These are phyloP conservation scores for Sophora flavescens DNA, from an alignment of 306 rosid genomes.

Conservation along the genomic window DNA sequence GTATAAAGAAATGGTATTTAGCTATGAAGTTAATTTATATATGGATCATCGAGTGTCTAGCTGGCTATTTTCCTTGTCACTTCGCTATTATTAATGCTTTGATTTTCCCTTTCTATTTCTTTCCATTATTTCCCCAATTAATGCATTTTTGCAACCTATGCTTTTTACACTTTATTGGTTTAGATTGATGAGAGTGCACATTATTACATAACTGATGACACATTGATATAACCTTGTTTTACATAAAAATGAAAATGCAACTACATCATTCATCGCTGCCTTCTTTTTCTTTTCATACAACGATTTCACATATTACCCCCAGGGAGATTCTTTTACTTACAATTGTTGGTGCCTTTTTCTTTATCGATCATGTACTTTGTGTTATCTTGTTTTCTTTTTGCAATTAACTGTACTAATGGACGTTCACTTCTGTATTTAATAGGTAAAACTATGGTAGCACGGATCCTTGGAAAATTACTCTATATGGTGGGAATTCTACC, in stretches of 20 bases:
- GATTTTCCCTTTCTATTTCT: not conserved
- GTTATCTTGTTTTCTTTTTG: not conserved
- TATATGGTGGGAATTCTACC: constrained; percentile 97
- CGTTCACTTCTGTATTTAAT: constrained; percentile 43
- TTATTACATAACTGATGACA: not conserved
- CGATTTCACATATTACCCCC: constrained; percentile 21
- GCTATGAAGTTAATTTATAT: not conserved
- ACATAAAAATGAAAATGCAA: not conserved
- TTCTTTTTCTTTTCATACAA: not conserved
- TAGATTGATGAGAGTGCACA: constrained; percentile 11
- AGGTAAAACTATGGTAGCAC: constrained; percentile 98
- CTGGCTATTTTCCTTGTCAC: constrained; percentile 1
- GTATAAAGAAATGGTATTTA: not conserved
- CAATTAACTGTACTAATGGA: not conserved
- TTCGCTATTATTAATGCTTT: not conserved
- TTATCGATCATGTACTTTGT: not conserved
- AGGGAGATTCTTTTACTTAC: not conserved
- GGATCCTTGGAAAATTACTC: constrained; percentile 91
- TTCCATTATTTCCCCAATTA: not conserved
- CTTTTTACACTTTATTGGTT: not conserved
- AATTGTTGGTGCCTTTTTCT: not conserved
- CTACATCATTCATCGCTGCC: not conserved
- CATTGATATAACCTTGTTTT: not conserved
- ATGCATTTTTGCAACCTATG: not conserved
- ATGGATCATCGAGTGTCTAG: constrained; percentile 17